These are phyloP conservation scores for Leishmania aethiopica DNA, from an alignment of 208 protist genomes.

Conservation along the genomic window DNA sequence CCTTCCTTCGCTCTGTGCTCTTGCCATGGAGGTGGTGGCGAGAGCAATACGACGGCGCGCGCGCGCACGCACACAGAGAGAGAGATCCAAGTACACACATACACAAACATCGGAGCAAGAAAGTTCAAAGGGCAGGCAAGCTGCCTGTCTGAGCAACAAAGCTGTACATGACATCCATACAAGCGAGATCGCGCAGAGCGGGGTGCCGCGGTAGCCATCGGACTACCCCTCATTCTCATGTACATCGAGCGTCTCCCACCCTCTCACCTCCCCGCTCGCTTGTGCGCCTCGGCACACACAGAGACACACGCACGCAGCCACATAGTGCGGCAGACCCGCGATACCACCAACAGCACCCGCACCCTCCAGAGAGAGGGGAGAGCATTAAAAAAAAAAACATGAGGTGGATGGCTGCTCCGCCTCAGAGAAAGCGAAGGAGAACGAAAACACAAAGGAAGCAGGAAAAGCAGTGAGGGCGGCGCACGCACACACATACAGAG, in stretches of 20 bases:
- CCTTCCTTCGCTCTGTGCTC: background rate
- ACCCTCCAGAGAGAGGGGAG: no score
- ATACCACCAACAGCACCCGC: background rate
- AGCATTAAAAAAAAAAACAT: no score
- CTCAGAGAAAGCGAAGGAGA: background rate
- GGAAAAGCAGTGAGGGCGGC: background rate
- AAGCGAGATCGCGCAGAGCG: background rate
- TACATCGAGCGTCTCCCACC: background rate
- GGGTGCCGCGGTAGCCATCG: background rate
- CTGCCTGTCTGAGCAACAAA: background rate
- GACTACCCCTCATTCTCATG: background rate
- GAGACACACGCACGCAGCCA: background rate
- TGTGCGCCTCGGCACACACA: background rate
- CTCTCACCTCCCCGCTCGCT: background rate
- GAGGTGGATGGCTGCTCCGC: no score
- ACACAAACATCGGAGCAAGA: background rate
- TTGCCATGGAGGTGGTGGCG: background rate
- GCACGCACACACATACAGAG: background rate
- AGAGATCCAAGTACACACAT: background rate
- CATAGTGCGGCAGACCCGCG: background rate
- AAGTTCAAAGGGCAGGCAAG: background rate
- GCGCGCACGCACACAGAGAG: no score
- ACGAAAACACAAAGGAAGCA: background rate
- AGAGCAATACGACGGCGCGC: background rate
- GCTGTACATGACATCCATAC: conserved; percentile 1